Percentiles rank a stretch among this genome's conserved stretches.
Conservation (phyloP, 1,284 basidiomycete genomes). For the Serendipita sp. region DNA sequence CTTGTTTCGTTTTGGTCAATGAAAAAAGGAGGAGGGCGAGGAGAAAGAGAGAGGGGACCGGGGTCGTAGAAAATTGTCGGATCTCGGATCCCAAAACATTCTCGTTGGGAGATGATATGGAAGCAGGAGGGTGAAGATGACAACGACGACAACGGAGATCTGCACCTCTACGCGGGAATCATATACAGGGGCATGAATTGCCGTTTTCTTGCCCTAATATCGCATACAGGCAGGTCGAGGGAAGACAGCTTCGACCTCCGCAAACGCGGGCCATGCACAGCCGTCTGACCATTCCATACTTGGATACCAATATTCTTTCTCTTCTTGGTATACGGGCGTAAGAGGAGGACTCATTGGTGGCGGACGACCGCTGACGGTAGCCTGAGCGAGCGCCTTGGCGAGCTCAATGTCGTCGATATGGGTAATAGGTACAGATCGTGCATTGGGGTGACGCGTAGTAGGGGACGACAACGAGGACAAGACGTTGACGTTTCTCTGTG, state of each 20-base stretch:
- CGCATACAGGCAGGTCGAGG: neutral
- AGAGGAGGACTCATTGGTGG: too few relatives aligned
- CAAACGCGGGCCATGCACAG: constrained; percentile 5
- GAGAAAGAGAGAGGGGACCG: too few relatives aligned
- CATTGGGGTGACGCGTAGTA: neutral
- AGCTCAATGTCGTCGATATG: neutral
- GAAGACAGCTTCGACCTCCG: constrained; percentile 1
- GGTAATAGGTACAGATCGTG: neutral
- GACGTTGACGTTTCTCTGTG: neutral
- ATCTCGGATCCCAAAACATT: too few relatives aligned
- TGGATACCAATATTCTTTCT: constrained; percentile 2
- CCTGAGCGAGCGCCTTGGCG: neutral
- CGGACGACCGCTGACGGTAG: neutral
- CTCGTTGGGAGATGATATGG: too few relatives aligned
- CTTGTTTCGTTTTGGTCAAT: too few relatives aligned
- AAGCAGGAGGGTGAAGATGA: neutral
- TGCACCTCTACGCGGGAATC: too few relatives aligned
- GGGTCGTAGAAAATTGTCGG: too few relatives aligned
- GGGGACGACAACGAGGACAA: neutral
- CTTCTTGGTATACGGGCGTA: neutral
- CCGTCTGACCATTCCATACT: constrained; percentile 4
- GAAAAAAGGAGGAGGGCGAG: too few relatives aligned
- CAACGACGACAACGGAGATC: neutral
- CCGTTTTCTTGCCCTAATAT: neutral
- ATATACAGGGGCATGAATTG: neutral